These are phyloP conservation scores for Marvania coccoides DNA, from an alignment of 139 green algal genomes.

Conservation along the genomic window DNA sequence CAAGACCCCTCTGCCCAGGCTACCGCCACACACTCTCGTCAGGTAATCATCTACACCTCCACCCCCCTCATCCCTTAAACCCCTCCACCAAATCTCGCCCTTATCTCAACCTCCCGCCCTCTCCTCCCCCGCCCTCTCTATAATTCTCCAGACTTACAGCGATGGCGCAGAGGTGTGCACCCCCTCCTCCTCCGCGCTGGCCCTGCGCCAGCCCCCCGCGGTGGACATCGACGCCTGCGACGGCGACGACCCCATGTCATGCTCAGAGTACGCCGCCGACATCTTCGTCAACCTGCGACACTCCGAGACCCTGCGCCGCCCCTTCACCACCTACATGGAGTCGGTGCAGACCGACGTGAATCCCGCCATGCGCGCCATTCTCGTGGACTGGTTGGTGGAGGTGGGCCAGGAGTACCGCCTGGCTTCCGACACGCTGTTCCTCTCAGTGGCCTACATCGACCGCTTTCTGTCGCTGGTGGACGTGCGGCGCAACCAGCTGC, in stretches of 20 bases:
- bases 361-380: slow-evolving; percentile 82
- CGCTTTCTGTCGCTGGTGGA: slow-evolving; percentile 66
- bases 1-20: too few relatives aligned
- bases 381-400: slow-evolving; percentile 98
- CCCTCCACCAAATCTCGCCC: too few relatives aligned
- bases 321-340: slow-evolving; percentile 64
- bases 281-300: slow-evolving; percentile 70
- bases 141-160: too few relatives aligned
- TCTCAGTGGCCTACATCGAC: slow-evolving; percentile 84
- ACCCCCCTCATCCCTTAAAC: too few relatives aligned
- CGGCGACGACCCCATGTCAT: slow-evolving; percentile 60
- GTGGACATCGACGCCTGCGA: slow-evolving; percentile 65
- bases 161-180: too few relatives aligned
- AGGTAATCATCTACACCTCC: too few relatives aligned
- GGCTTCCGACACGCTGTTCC: slow-evolving; percentile 85
- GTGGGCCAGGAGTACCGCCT: slow-evolving; percentile 90
- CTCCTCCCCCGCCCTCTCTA: not conserved
- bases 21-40: too few relatives aligned
- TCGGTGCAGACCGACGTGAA: slow-evolving; percentile 83
- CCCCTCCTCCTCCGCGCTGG: not conserved
- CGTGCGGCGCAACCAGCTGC: slow-evolving; percentile 44
- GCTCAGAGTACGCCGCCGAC: slow-evolving; percentile 58
- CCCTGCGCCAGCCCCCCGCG: not conserved
- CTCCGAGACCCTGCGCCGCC: slow-evolving; percentile 29
- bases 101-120: not conserved